These are phyloP conservation scores for Massarina eburnea DNA, from an alignment of 2,329 filamentous ascomycete species.

Conservation along the genomic window DNA sequence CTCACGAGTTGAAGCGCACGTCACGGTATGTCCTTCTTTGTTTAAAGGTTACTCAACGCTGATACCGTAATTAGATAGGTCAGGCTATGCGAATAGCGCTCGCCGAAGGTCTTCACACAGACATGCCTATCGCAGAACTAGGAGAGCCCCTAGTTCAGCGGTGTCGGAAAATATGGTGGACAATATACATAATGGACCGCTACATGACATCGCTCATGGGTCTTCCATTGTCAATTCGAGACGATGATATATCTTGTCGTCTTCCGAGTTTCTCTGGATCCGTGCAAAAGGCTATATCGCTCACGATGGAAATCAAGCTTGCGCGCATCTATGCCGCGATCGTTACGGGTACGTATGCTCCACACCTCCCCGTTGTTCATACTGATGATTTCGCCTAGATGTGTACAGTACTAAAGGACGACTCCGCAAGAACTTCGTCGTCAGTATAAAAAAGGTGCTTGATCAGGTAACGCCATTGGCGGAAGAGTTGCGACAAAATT, in stretches of 20 bases:
- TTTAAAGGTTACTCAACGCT: background rate
- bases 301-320: conserved; percentile 51
- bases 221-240: conserved; percentile 51
- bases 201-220: conserved; percentile 59
- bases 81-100: conserved; percentile 56
- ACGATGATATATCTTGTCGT: conserved; percentile 54
- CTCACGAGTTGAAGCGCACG: conserved; percentile 50
- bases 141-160: conserved; percentile 48
- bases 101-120: conserved; percentile 55
- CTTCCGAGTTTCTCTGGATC: conserved; percentile 49
- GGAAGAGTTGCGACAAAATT: conserved; percentile 43
- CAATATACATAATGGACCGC: conserved; percentile 55
- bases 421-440: conserved; percentile 42
- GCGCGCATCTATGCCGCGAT: conserved; percentile 50
- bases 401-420: conserved; percentile 51
- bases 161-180: conserved; percentile 57
- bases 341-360: conserved; percentile 43
- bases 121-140: conserved; percentile 50
- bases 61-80: conserved; percentile 44
- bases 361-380: too few relatives aligned
- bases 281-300: conserved; percentile 42
- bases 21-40: conserved; percentile 39
- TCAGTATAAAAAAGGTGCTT: conserved; percentile 46
- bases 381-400: conserved; percentile 26
- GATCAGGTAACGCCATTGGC: conserved; percentile 44